These are phyloP conservation scores for Syncephalastrum racemosum DNA, from an alignment of 371 early-diverging fungal species.

Conservation along the genomic window DNA sequence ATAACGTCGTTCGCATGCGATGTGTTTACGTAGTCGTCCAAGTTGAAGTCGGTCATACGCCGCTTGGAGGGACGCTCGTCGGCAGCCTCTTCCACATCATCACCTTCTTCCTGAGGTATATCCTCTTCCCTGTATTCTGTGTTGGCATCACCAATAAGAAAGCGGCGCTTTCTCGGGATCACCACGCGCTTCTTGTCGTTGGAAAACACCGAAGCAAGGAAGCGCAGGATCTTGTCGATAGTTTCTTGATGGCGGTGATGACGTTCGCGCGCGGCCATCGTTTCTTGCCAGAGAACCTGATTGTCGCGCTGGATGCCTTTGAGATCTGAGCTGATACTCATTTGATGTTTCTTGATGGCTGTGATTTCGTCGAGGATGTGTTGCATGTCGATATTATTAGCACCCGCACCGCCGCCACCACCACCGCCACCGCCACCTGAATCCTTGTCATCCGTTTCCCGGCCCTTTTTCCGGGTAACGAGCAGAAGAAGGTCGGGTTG, in stretches of 20 bases:
- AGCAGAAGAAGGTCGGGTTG: conserved; percentile 56
- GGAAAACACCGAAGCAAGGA: conserved; percentile 78
- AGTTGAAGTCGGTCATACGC: conserved; percentile 16
- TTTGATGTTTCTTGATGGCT: conserved; percentile 86
- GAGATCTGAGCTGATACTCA: conserved; percentile 83
- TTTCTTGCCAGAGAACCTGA: conserved; percentile 88
- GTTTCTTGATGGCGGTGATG: conserved; percentile 87
- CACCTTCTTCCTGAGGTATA: conserved; percentile 14
- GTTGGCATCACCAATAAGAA: conserved; percentile 39
- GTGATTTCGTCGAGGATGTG: conserved; percentile 80
- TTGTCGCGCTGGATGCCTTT: conserved; percentile 88
- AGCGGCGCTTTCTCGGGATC: conserved; percentile 55
- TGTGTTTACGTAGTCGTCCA: conserved; percentile 22
- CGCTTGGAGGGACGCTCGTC: conserved; percentile 22
- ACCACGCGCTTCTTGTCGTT: conserved; percentile 60
- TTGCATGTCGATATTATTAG: conserved; percentile 51
- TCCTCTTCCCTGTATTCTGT: conserved; percentile 25
- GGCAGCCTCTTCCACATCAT: conserved; percentile 29
- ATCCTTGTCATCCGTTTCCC: conserved; percentile 54
- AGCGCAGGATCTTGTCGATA: conserved; percentile 86
- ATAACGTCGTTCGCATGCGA: conserved; percentile 9
- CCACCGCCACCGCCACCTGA: conserved; percentile 16
- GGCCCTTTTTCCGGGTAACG: conserved; percentile 56
- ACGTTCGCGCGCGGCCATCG: conserved; percentile 68
- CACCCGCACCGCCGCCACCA: too few species aligned